Base-by-base conservation (phyloP, 805 yeast genomes). In the Tetrapisispora nanseiensis region DNA sequence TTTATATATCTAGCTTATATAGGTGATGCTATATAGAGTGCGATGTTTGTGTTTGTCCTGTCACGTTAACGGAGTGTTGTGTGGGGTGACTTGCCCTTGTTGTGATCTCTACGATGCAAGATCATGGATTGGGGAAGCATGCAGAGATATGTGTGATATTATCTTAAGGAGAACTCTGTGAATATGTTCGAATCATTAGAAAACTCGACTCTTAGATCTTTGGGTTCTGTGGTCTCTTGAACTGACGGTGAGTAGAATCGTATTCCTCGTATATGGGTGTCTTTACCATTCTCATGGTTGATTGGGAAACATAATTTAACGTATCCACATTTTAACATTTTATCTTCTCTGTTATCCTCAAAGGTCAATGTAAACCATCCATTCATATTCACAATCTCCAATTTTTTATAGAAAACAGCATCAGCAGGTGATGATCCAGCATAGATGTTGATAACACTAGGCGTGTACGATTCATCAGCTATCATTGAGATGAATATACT, bases 281-380 rank as follows among this genome's bases (percentile, higher is more conserved):
- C 99, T 56, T 90, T 92, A 36, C 99, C 99, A 56, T 86, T 87
- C 56, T 89, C 97, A 53, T 86, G 95, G 53, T 94, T 92, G 1
- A 52, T 42, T 9, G 62, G 63, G 38, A 63, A 58, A 10, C 46
- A 49, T 15, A 63, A 39, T 22, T 55, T 52, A 12, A 62, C 28
- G 38, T 52, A 60, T 29, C 59, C 61, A 36, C 63, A 56, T 30
- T 54, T 56, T 27, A 62, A 42, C 1, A 54, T 42, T 11, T 41
- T 36, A 31, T 57, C 62, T 12, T 38, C 35, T 13, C 43, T 42
- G 22, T 54, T 54, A 24, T 54, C 59, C 23, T 45, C 52, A 40
- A 55, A 55, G 7, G 56, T 49, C 6, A 59, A 28, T 3, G 51
- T 56, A 7, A 56, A 44, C 64, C 66, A 63, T 1, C 65, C 64